A percentile compares a stretch with the other conserved stretches of the same genome.
Conservation (phyloP, 139 green algal genomes). For the Tetratostichococcus sp. region DNA sequence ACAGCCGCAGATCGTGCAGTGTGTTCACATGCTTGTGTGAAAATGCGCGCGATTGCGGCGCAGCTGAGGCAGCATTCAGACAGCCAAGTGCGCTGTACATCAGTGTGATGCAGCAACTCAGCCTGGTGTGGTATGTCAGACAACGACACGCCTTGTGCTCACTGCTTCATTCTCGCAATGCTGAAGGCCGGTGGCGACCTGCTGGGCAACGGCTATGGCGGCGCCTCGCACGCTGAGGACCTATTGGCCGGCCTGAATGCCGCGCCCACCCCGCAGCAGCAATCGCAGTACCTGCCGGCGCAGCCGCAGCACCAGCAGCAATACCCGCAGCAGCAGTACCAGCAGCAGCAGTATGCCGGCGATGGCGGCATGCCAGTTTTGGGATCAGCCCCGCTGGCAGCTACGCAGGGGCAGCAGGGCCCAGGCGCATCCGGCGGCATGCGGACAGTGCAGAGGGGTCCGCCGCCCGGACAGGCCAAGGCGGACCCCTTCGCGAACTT, state of each 20-base stretch:
- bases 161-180: no score
- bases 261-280: not conserved
- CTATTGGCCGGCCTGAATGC: not conserved
- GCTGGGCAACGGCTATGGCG: not conserved
- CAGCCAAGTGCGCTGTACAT: no score
- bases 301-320: not conserved
- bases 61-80: no score
- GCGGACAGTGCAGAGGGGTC: not conserved
- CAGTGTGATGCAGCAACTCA: no score
- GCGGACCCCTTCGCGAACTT: slow-evolving; percentile 6
- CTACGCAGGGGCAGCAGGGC: not conserved
- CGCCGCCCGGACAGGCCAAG: not conserved
- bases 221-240: not conserved
- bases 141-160: not conserved
- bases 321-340: not conserved
- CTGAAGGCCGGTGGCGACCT: not conserved
- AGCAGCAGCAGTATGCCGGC: not conserved
- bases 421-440: not conserved
- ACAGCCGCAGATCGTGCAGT: no score
- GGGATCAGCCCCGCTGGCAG: not conserved
- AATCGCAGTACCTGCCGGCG: not conserved
- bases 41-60: no score
- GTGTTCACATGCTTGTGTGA: no score
- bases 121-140: no score
- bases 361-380: not conserved